Conservation (phyloP, 2,329 filamentous ascomycete species). For the Xylaria sp. region DNA sequence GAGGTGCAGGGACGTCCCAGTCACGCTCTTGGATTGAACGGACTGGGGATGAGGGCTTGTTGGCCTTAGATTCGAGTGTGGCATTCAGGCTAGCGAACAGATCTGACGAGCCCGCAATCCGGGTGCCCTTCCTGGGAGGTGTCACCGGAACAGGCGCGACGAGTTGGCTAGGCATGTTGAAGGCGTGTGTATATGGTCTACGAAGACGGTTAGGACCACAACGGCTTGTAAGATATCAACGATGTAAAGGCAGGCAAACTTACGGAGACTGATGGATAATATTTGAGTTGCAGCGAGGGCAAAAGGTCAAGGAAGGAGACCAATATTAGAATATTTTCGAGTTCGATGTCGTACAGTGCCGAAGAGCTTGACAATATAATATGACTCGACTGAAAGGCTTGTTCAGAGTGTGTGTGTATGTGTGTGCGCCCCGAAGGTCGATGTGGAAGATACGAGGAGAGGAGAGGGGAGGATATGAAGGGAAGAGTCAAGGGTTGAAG, state of each 20-base stretch:
- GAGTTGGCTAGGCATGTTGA: constrained; percentile 58
- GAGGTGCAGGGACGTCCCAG: constrained; percentile 72
- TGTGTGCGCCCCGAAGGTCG: constrained; percentile 15
- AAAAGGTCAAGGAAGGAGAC: constrained; percentile 9
- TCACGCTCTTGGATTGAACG: constrained; percentile 67
- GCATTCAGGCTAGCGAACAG: constrained; percentile 65
- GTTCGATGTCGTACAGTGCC: constrained; percentile 16
- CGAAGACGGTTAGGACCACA: constrained; percentile 12
- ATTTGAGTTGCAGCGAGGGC: neutral
- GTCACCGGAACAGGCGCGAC: constrained; percentile 61
- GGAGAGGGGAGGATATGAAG: constrained; percentile 1
- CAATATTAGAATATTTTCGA: constrained; percentile 24
- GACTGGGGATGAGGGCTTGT: constrained; percentile 57
- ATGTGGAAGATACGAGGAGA: constrained; percentile 19
- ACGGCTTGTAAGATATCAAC: neutral
- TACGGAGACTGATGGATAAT: constrained; percentile 15
- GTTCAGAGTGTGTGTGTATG: constrained; percentile 12
- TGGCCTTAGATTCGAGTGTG: constrained; percentile 59
- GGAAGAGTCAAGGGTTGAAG: constrained; percentile 17
- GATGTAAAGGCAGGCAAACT: neutral
- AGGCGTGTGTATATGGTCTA: constrained; percentile 22
- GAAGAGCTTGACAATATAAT: constrained; percentile 26
- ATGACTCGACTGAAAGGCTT: constrained; percentile 4
- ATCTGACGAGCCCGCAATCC: constrained; percentile 61
- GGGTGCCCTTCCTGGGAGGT: constrained; percentile 58